A percentile compares a stretch with the other conserved stretches of the same genome.
These are phyloP conservation scores for Solanum bukasovii DNA, from an alignment of 257 asterid genomes.

Conservation along the genomic window DNA sequence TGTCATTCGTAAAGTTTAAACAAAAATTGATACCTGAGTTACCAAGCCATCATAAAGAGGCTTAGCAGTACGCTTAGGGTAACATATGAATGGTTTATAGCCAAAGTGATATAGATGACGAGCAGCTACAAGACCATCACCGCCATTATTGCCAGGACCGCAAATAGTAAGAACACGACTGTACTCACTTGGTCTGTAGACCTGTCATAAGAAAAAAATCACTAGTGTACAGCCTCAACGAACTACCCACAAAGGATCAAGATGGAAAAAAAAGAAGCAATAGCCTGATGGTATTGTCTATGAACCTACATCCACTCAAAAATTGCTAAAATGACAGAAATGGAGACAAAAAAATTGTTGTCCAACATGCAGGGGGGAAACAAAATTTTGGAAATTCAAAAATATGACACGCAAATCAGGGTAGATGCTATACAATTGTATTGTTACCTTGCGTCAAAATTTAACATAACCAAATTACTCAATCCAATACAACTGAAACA, in stretches of 20 bases:
- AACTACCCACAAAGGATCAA: neutral
- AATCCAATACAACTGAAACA: neutral
- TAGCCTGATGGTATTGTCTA: neutral
- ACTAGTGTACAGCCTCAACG: neutral
- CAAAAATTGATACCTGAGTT: constrained; percentile 52
- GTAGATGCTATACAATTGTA: neutral
- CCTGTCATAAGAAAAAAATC: constrained; percentile 32
- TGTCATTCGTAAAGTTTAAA: neutral
- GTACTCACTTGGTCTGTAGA: constrained; percentile 44
- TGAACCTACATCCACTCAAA: neutral
- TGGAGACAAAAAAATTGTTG: neutral
- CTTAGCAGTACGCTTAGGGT: constrained; percentile 77
- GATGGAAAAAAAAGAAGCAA: neutral
- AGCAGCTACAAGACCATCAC: constrained; percentile 97
- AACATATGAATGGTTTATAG: constrained; percentile 60
- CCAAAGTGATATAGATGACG: constrained; percentile 94
- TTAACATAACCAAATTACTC: neutral
- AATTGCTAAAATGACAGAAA: neutral
- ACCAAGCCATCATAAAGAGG: constrained; percentile 72
- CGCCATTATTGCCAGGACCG: constrained; percentile 97
- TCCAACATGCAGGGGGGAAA: neutral
- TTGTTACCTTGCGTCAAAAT: neutral
- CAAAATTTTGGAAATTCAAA: neutral
- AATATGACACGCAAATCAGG: neutral
- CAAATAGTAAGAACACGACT: constrained; percentile 73